Conservation (phyloP, 2,329 filamentous ascomycete genomes). For the Chrysosporium queenslandicum region DNA sequence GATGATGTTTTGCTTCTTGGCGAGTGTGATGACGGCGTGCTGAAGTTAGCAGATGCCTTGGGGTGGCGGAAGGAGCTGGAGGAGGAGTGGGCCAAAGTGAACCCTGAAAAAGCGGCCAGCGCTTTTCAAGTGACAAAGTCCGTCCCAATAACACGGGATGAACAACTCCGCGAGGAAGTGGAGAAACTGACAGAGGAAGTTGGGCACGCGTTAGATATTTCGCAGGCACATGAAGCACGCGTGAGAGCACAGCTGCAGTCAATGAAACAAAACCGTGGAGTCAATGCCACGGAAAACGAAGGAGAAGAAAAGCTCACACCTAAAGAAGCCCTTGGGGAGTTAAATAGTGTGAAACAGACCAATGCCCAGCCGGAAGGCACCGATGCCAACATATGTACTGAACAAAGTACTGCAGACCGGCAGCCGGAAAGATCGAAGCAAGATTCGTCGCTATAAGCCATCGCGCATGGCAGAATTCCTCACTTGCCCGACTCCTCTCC, state of each 20-base stretch:
- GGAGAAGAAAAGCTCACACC: neutral
- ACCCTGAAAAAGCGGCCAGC: conserved; percentile 50
- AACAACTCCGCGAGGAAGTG: conserved; percentile 48
- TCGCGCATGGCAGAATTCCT: neutral
- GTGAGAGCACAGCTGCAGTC: conserved; percentile 25
- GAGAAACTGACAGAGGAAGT: conserved; percentile 50
- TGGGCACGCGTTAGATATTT: conserved; percentile 45
- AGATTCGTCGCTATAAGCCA: neutral
- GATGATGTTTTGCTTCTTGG: conserved; percentile 81
- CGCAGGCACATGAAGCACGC: conserved; percentile 38
- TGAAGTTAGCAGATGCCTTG: conserved; percentile 64
- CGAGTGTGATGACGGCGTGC: conserved; percentile 72
- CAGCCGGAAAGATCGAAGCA: neutral
- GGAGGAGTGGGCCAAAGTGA: conserved; percentile 57
- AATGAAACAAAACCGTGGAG: neutral
- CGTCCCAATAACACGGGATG: conserved; percentile 42
- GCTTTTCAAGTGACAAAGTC: conserved; percentile 24
- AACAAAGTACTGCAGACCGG: neutral
- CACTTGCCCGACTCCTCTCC: no score
- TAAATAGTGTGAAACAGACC: neutral
- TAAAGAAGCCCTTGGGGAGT: neutral
- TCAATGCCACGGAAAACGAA: neutral
- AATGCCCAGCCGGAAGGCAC: neutral
- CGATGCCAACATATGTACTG: neutral
- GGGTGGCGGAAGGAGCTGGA: conserved; percentile 85